A percentile compares a stretch with the other conserved stretches of the same genome.
Evolutionary conservation across 768 basidiomycete genomes (phyloP).

Genomic region (Serendipita sp.): DNA sequence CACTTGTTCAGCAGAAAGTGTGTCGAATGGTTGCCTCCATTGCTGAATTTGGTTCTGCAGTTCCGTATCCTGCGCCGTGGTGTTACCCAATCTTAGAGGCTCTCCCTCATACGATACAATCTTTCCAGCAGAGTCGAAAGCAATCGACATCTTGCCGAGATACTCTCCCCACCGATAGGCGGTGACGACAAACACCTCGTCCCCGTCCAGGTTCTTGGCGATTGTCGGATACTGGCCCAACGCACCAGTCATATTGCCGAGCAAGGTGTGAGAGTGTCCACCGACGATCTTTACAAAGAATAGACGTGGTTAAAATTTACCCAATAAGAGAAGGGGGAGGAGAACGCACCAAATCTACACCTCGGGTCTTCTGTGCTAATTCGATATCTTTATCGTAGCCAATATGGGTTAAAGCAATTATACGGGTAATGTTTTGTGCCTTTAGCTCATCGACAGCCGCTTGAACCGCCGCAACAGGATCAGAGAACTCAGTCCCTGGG

Average conservation of each 20-base stretch:
- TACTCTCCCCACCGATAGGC: conserved; percentile 33
- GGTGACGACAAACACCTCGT: conserved; percentile 33
- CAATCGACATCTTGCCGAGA: conserved; percentile 29
- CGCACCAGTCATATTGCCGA: conserved; percentile 26
- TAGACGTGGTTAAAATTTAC: neutral
- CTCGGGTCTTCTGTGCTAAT: conserved; percentile 25
- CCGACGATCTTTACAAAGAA: conserved; percentile 19
- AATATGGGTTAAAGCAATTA: conserved; percentile 32
- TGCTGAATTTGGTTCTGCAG: conserved; percentile 25
- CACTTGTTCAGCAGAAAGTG: conserved; percentile 22
- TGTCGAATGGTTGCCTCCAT: conserved; percentile 27
- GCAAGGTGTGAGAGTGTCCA: conserved; percentile 32
- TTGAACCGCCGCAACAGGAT: conserved; percentile 25
- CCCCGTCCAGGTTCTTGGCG: conserved; percentile 26
- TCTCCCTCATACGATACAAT: conserved; percentile 27
- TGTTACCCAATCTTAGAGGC: conserved; percentile 27
- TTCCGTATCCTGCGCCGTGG: conserved; percentile 22
- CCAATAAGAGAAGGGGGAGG: neutral
- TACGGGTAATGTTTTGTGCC: conserved; percentile 23
- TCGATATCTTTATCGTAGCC: conserved; percentile 29
- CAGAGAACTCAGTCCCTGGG: conserved; percentile 25
- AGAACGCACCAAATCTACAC: conserved; percentile 21
- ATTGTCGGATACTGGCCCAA: conserved; percentile 32
- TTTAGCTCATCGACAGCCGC: conserved; percentile 25
- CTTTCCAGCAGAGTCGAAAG: conserved; percentile 25